phyloP scores from a whole-genome alignment of 768 basidiomycete genomes.

The Chalciporus pseudorubinellus region DNA sequence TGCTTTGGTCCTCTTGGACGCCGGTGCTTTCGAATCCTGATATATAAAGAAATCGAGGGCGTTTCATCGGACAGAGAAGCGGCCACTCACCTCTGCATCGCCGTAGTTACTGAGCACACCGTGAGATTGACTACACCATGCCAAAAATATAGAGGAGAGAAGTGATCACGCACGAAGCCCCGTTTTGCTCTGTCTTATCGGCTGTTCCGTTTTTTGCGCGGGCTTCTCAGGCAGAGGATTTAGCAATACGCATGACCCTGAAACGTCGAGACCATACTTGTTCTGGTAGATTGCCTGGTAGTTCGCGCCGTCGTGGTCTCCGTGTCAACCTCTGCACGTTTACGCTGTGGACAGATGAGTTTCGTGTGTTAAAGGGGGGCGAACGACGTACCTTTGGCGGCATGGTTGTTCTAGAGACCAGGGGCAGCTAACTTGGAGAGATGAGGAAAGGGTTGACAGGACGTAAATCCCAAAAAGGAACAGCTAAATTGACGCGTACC shows the following conservation, averaged over 20 bases:
- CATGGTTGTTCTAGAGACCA: constrained; percentile 24
- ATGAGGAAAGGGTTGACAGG: neutral
- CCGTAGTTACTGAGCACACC: constrained; percentile 15
- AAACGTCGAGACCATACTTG: constrained; percentile 19
- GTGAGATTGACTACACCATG: constrained; percentile 6
- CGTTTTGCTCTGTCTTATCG: constrained; percentile 6
- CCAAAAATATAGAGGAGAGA: neutral
- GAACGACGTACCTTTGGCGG: constrained; percentile 35
- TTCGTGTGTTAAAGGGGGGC: too few species aligned
- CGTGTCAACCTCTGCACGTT: constrained; percentile 47
- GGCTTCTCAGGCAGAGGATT: constrained; percentile 13
- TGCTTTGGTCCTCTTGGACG: constrained; percentile 43
- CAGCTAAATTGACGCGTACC: constrained; percentile 21
- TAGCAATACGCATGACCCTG: constrained; percentile 11
- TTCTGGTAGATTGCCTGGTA: constrained; percentile 46
- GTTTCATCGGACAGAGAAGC: neutral
- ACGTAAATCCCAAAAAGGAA: constrained; percentile 14
- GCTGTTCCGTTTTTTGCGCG: constrained; percentile 11
- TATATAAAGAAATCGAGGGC: constrained; percentile 5
- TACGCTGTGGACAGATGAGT: constrained; percentile 43
- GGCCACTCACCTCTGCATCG: constrained; percentile 26
- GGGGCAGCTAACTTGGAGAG: neutral
- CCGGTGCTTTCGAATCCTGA: constrained; percentile 21
- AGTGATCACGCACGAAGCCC: constrained; percentile 26
- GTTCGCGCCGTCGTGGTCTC: constrained; percentile 40